Evolutionary conservation across 1,139 yeast genomes (phyloP).

Genomic region (Yamadazyma membranifaciens): DNA sequence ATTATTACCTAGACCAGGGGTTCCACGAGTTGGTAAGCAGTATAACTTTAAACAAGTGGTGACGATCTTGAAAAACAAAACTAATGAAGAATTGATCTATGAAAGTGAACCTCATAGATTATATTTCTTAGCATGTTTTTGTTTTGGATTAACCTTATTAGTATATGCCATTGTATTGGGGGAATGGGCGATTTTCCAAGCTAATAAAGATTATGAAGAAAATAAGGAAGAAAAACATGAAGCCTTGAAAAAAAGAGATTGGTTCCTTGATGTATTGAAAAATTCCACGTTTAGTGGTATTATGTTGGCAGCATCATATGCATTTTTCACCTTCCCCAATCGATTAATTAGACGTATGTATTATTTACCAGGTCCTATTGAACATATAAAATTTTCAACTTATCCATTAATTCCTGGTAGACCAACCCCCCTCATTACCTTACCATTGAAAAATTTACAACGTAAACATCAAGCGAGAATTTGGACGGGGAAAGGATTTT

Average conservation of each 20-base stretch:
- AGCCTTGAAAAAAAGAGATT: constrained; percentile 36
- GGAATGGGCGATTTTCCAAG: constrained; percentile 58
- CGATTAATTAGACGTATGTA: constrained; percentile 73
- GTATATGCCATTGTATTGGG: constrained; percentile 63
- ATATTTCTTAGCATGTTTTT: constrained; percentile 68
- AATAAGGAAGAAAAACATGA: constrained; percentile 49
- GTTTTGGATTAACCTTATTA: constrained; percentile 65
- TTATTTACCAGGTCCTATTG: constrained; percentile 62
- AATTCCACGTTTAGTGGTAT: constrained; percentile 37
- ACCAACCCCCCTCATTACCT: constrained; percentile 71
- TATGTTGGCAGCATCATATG: constrained; percentile 42
- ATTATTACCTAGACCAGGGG: constrained; percentile 68
- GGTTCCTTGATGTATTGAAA: constrained; percentile 29
- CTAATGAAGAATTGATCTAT: constrained; percentile 71
- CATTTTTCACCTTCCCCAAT: constrained; percentile 55
- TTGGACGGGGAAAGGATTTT: constrained; percentile 85
- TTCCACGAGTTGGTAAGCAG: constrained; percentile 63
- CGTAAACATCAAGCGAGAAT: constrained; percentile 65
- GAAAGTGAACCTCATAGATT: constrained; percentile 82
- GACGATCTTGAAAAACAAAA: constrained; percentile 53
- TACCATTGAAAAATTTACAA: constrained; percentile 55
- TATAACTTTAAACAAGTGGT: constrained; percentile 64
- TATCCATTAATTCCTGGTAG: constrained; percentile 76
- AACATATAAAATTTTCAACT: constrained; percentile 61
- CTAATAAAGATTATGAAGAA: constrained; percentile 56